Percentiles rank a stretch among this genome's conserved stretches.
These are phyloP conservation scores for Detonula confervacea DNA, from an alignment of 352 stramenopile species.

Conservation along the genomic window DNA sequence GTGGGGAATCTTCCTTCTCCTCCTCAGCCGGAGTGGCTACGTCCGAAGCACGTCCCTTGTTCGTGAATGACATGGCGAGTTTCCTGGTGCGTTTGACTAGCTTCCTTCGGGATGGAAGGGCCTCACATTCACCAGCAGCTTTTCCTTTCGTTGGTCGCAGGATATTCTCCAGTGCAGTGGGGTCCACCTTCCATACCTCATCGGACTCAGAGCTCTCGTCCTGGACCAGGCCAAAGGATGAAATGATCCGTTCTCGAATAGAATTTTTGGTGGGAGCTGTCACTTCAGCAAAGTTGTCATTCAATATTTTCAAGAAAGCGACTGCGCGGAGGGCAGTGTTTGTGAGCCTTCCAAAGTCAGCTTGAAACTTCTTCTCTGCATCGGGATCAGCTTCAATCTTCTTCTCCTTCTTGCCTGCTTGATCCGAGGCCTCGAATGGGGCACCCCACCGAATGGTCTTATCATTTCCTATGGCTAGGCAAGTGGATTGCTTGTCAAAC, in stretches of 20 bases:
- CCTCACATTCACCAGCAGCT: conserved; percentile 36
- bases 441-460: conserved; percentile 73
- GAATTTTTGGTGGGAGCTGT: conserved; percentile 29
- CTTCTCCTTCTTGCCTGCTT: conserved; percentile 18
- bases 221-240: conserved; percentile 55
- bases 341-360: conserved; percentile 17
- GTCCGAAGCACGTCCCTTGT: conserved; percentile 19
- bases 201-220: conserved; percentile 36
- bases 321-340: conserved; percentile 42
- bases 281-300: conserved; percentile 32
- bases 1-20: conserved; percentile 34
- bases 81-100: conserved; percentile 71
- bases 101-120: conserved; percentile 71
- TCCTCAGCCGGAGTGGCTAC: conserved; percentile 24
- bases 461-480: conserved; percentile 66
- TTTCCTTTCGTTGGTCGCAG: conserved; percentile 16
- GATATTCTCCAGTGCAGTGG: conserved; percentile 44
- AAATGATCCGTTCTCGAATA: conserved; percentile 56
- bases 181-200: conserved; percentile 58
- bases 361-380: conserved; percentile 36
- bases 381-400: conserved; percentile 22
- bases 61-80: conserved; percentile 52
- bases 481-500: conserved; percentile 65
- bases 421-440: conserved; percentile 59
- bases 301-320: conserved; percentile 38